phyloP scores from a whole-genome alignment of 2,329 filamentous ascomycete genomes.

The Coniochaeta sp. region DNA sequence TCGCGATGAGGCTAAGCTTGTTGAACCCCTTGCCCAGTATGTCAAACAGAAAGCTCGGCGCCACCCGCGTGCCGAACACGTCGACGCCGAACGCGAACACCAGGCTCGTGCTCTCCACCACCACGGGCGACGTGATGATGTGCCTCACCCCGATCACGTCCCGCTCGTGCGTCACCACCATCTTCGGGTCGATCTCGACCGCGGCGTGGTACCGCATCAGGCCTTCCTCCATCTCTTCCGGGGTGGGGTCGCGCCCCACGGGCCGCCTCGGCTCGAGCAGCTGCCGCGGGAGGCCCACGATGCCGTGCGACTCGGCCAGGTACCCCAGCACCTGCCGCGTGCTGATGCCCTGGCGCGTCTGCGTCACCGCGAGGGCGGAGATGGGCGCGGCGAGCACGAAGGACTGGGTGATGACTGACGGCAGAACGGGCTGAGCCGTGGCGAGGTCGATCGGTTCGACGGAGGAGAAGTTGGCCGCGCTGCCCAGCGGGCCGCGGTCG shows the following conservation, averaged over 20 bases:
- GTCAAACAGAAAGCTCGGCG: slow-evolving; percentile 88
- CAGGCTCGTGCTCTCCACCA: slow-evolving; percentile 86
- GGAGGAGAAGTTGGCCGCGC: slow-evolving; percentile 68
- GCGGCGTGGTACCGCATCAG: slow-evolving; percentile 67
- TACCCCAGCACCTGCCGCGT: slow-evolving; percentile 75
- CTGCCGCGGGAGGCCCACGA: slow-evolving; percentile 72
- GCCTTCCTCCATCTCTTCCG: slow-evolving; percentile 76
- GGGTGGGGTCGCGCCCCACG: slow-evolving; percentile 73
- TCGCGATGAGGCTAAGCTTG: slow-evolving; percentile 76
- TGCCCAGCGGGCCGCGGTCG: slow-evolving; percentile 72
- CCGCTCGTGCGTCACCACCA: slow-evolving; percentile 72
- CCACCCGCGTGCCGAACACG: slow-evolving; percentile 77
- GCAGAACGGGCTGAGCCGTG: slow-evolving; percentile 47
- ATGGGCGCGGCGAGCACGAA: slow-evolving; percentile 78
- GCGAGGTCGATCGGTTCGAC: slow-evolving; percentile 55
- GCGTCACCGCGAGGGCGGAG: slow-evolving; percentile 71
- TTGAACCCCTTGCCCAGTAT: slow-evolving; percentile 90
- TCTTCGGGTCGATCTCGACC: slow-evolving; percentile 77
- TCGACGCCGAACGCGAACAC: slow-evolving; percentile 86
- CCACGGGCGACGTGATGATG: slow-evolving; percentile 67
- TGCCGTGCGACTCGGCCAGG: slow-evolving; percentile 62
- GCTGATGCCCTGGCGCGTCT: slow-evolving; percentile 88
- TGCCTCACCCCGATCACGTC: slow-evolving; percentile 70
- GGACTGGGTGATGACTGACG: slow-evolving; percentile 71
- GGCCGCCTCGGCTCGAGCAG: slow-evolving; percentile 82